Percentiles rank a stretch among this genome's conserved stretches.
These are phyloP conservation scores for Aspergillus udagawae DNA, from an alignment of 2,329 filamentous ascomycete species.

Conservation along the genomic window DNA sequence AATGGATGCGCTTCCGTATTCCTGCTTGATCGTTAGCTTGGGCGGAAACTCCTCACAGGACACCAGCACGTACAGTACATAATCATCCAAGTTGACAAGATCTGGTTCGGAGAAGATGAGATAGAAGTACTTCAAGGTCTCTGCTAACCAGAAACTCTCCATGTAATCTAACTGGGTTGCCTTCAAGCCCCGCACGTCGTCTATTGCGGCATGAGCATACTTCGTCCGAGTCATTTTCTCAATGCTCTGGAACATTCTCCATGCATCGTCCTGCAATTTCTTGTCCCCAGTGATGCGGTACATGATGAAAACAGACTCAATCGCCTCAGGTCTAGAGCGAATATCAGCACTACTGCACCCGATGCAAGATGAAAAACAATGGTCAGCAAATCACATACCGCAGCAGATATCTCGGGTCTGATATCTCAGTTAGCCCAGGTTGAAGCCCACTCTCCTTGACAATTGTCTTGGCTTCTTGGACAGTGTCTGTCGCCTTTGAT, in stretches of 20 bases:
- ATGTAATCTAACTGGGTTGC: constrained; percentile 35
- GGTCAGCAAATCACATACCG: constrained; percentile 17
- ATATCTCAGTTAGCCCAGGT: constrained; percentile 25
- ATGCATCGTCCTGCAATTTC: constrained; percentile 43
- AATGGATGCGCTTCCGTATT: constrained; percentile 43
- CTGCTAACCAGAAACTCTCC: constrained; percentile 46
- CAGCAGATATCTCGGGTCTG: constrained; percentile 27
- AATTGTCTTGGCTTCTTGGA: constrained; percentile 14
- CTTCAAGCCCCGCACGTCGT: constrained; percentile 35
- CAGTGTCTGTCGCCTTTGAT: constrained; percentile 15
- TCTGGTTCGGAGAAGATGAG: constrained; percentile 42
- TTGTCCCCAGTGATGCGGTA: constrained; percentile 57
- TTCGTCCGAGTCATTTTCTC: constrained; percentile 41
- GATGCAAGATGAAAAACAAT: neutral
- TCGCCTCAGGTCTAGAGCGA: constrained; percentile 49
- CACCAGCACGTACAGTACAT: constrained; percentile 35
- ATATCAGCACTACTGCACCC: constrained; percentile 1
- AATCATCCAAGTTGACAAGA: constrained; percentile 40
- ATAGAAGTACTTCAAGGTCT: constrained; percentile 45
- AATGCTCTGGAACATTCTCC: constrained; percentile 49
- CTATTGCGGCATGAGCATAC: constrained; percentile 42
- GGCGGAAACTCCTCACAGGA: neutral
- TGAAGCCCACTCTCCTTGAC: constrained; percentile 20
- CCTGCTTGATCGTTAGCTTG: constrained; percentile 13
- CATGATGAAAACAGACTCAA: constrained; percentile 59